These are phyloP conservation scores for Apiospora kogelbergensis DNA, from an alignment of 2,329 filamentous ascomycete species.

Conservation along the genomic window DNA sequence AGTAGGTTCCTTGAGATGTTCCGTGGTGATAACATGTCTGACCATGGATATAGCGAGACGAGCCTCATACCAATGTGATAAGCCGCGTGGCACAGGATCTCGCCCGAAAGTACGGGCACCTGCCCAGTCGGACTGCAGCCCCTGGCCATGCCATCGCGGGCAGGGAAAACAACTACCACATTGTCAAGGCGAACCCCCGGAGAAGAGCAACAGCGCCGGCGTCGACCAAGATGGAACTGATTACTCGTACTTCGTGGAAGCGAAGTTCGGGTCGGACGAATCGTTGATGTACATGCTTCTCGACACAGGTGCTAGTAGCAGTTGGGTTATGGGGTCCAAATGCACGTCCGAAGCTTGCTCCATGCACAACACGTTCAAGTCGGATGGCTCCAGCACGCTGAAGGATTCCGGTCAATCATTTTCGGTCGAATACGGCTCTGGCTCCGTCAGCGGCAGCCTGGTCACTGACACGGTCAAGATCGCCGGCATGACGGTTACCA, in stretches of 20 bases:
- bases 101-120: constrained; percentile 39
- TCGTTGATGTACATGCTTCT: constrained; percentile 61
- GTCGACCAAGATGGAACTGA: constrained; percentile 66
- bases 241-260: constrained; percentile 64
- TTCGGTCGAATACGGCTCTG: constrained; percentile 73
- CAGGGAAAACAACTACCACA: constrained; percentile 46
- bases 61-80: constrained; percentile 35
- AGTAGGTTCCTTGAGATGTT: not conserved
- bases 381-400: constrained; percentile 64
- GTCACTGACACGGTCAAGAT: constrained; percentile 67
- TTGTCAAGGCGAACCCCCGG: constrained; percentile 48
- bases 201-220: constrained; percentile 49
- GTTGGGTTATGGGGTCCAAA: constrained; percentile 77
- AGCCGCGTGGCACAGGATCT: constrained; percentile 39
- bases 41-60: constrained; percentile 30
- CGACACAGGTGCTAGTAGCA: constrained; percentile 69
- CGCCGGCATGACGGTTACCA: constrained; percentile 61
- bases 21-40: constrained; percentile 13
- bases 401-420: constrained; percentile 55
- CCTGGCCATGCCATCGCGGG: constrained; percentile 27
- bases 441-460: constrained; percentile 66
- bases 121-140: constrained; percentile 17
- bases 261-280: constrained; percentile 53
- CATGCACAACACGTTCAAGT: constrained; percentile 69
- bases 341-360: constrained; percentile 68